Evolutionary conservation across 2,329 filamentous ascomycete species (phyloP), one percentile per base, ranked within the genome.

Genomic region (Alternaria viburni): DNA sequence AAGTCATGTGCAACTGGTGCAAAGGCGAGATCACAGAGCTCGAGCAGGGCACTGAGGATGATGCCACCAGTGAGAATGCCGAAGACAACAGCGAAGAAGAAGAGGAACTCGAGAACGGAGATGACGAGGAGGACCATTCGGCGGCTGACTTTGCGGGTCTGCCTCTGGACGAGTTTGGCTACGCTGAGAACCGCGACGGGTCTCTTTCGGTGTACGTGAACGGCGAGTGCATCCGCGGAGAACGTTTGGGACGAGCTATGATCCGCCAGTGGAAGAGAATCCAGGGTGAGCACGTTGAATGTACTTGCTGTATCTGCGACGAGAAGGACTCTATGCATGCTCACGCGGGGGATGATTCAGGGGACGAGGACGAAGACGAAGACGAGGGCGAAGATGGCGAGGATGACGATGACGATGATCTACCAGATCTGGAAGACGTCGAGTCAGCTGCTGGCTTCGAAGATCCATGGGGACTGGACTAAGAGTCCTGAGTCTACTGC

Each of bases 1-100:
- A 54, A 19, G 36, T 41, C 12, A 43, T 65, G 5, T 67, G 65
- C 28, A 61, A 57, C 43, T 67, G 65, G 65, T 67, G 65, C 41
- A 47, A 61, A 15, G 65, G 62, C 44, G 47, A 43, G 11, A 49
- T 46, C n/a, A 10, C 45, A 15, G 43, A 41, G n/a, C 41, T 52
- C 19, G 28, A 43, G 13, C 51, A 50, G 7, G 56, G 59, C 32
- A 30, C 6, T 10, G 41, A 56, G 5, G 17, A 63, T 8, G 43
- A 61, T 30, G 32, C 32, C 5, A 46, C 28, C 6, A 43, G 51
- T 32, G 50, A 28, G n/a, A 17, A 60, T 4, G n/a, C 25, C 8
- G 36, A 59, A 23, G 36, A 52, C 8, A 6, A 32, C 7, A 19
- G n/a, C 6, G 25, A 47, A 8, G 58, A 47, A 12, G 26, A 47